These are phyloP conservation scores for Fraxinus quadrangulata DNA, from an alignment of 257 asterid species.

Conservation along the genomic window DNA sequence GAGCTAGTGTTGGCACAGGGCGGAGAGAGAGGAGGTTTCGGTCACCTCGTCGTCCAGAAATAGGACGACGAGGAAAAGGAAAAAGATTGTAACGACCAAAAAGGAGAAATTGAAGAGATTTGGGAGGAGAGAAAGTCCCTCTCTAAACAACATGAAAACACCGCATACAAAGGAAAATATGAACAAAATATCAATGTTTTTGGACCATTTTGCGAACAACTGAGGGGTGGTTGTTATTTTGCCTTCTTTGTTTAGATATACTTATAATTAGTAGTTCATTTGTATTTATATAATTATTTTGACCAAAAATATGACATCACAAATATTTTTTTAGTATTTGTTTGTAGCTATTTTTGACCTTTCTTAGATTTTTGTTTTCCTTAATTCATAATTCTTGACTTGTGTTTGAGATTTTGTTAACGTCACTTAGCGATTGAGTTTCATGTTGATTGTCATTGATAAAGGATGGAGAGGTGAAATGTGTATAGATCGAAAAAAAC, in stretches of 20 bases:
- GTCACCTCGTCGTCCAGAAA: slow-evolving; percentile 47
- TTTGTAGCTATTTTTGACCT: background rate
- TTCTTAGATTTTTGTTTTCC: too few species aligned
- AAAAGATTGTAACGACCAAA: slow-evolving; percentile 24
- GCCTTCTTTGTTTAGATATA: background rate
- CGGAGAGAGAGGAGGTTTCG: background rate
- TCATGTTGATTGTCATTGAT: too few species aligned
- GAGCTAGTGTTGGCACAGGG: background rate
- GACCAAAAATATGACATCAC: background rate
- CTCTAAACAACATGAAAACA: slow-evolving; percentile 36
- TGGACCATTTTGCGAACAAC: slow-evolving; percentile 9
- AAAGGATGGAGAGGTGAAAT: too few species aligned
- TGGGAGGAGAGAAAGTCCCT: slow-evolving; percentile 33
- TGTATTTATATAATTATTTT: background rate
- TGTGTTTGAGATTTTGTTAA: too few species aligned
- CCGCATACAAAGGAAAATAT: slow-evolving; percentile 28
- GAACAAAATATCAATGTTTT: background rate
- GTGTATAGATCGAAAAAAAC: too few species aligned
- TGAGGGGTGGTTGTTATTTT: background rate
- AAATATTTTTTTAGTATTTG: background rate
- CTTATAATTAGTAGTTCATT: background rate
- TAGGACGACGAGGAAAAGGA: slow-evolving; percentile 65
- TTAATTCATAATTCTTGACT: too few species aligned
- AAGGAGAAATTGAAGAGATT: slow-evolving; percentile 4
- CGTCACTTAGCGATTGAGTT: too few species aligned